Percentiles rank a stretch among this genome's conserved stretches.
phyloP scores from a whole-genome alignment of 1,284 basidiomycete species.

The Lentinus polychrous region DNA sequence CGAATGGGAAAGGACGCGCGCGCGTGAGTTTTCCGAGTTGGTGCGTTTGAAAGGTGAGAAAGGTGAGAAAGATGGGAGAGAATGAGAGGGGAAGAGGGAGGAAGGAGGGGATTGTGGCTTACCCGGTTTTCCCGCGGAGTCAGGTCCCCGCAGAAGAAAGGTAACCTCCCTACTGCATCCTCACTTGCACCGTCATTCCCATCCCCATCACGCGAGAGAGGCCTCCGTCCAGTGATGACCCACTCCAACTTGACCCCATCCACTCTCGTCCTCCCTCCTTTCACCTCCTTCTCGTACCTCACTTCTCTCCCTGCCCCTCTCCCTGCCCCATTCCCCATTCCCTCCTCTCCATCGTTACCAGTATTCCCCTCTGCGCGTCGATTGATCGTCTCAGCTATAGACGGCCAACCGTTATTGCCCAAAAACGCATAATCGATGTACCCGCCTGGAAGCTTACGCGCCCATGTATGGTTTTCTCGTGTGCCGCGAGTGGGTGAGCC shows the following conservation, averaged over 20 bases:
- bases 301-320: slow-evolving; percentile 24
- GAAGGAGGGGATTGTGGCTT: slow-evolving; percentile 15
- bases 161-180: slow-evolving; percentile 31
- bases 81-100: background rate
- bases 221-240: slow-evolving; percentile 40
- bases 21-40: no score
- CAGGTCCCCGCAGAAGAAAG: slow-evolving; percentile 71
- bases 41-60: no score
- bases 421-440: slow-evolving; percentile 65
- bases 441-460: slow-evolving; percentile 37
- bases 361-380: slow-evolving; percentile 32
- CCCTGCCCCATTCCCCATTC: background rate
- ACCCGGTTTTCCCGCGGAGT: slow-evolving; percentile 55
- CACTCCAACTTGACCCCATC: slow-evolving; percentile 52
- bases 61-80: no score
- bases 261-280: slow-evolving; percentile 43
- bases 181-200: slow-evolving; percentile 7
- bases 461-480: slow-evolving; percentile 47
- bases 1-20: no score
- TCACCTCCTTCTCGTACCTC: slow-evolving; percentile 35
- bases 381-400: slow-evolving; percentile 46
- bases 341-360: slow-evolving; percentile 13
- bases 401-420: slow-evolving; percentile 34
- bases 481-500: slow-evolving; percentile 34
- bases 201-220: background rate